Evolutionary conservation across 176 grass and related monocot genomes (phyloP).

Genomic region (Microstegium vimineum): DNA sequence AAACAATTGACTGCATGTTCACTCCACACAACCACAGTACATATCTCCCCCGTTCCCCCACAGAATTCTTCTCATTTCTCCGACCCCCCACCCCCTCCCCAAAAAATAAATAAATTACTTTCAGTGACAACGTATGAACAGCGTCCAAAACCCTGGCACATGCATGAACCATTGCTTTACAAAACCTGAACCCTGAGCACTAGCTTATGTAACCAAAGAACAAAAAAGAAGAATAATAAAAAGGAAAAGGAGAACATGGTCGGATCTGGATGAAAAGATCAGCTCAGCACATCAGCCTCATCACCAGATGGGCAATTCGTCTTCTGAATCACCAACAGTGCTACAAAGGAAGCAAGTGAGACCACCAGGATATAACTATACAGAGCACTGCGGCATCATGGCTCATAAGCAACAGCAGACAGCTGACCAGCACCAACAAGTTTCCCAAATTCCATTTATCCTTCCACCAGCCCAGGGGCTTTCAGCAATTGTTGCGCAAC

Average conservation of each 20-base stretch:
- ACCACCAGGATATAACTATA: constrained; percentile 3
- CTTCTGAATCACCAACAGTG: not conserved
- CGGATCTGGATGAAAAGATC: not conserved
- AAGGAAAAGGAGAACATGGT: not conserved
- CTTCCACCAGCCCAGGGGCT: not conserved
- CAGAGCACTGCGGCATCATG: not conserved
- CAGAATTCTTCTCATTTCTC: not conserved
- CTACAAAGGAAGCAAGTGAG: constrained; percentile 16
- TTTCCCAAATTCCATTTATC: not conserved
- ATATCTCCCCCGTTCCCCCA: not conserved
- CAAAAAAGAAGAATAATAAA: not conserved
- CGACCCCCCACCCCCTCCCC: not conserved
- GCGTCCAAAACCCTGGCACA: constrained; percentile 24
- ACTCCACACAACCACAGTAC: not conserved
- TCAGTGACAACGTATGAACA: not conserved
- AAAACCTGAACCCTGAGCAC: not conserved
- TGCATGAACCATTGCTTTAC: constrained; percentile 37
- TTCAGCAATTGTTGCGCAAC: not conserved
- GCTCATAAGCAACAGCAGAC: not conserved
- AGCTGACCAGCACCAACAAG: not conserved
- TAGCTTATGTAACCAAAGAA: constrained; percentile 33
- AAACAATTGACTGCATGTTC: not conserved
- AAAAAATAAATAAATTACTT: constrained; percentile 14
- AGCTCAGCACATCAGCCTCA: not conserved
- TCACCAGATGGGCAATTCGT: constrained; percentile 13